Evolutionary conservation across 768 basidiomycete species (phyloP).

Genomic region (Clitopilus passeckerianus): DNA sequence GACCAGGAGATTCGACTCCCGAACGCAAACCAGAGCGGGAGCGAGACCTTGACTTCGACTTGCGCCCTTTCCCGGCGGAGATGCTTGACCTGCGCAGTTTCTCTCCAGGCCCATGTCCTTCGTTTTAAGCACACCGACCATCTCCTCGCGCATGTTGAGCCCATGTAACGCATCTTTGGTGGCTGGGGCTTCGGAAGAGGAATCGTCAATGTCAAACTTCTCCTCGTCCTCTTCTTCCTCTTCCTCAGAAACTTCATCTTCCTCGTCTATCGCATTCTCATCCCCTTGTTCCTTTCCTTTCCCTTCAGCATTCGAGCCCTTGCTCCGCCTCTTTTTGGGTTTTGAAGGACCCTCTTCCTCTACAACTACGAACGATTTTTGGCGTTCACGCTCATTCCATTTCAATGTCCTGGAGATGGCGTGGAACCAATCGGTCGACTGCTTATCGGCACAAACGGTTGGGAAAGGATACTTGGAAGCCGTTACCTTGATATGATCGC

Average conservation of each 20-base stretch:
- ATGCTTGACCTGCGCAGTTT: constrained; percentile 21
- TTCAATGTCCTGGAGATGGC: constrained; percentile 94
- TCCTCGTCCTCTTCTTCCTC: constrained; percentile 59
- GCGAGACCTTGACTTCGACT: constrained; percentile 35
- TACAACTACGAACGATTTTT: constrained; percentile 98
- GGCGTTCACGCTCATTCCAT: constrained; percentile 98
- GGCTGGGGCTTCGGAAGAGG: constrained; percentile 48
- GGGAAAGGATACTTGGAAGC: constrained; percentile 98
- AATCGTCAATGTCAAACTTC: constrained; percentile 92
- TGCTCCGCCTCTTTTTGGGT: constrained; percentile 18
- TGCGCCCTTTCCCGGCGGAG: constrained; percentile 23
- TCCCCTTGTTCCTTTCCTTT: constrained; percentile 9
- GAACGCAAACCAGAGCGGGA: constrained; percentile 44
- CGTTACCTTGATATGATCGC: constrained; percentile 97
- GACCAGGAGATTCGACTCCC: constrained; percentile 61
- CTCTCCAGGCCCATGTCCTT: constrained; percentile 18
- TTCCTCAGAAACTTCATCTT: constrained; percentile 45
- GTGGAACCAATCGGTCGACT: constrained; percentile 98
- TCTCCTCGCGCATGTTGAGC: constrained; percentile 9
- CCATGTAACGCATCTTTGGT: constrained; percentile 7
- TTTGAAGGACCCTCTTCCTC: constrained; percentile 81
- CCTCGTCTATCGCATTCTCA: constrained; percentile 30
- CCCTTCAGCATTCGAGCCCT: constrained; percentile 11
- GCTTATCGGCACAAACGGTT: constrained; percentile 96
- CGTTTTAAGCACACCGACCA: constrained; percentile 21